Evolutionary conservation across 306 rosid species (phyloP).

Genomic region (Vigna angularis): DNA sequence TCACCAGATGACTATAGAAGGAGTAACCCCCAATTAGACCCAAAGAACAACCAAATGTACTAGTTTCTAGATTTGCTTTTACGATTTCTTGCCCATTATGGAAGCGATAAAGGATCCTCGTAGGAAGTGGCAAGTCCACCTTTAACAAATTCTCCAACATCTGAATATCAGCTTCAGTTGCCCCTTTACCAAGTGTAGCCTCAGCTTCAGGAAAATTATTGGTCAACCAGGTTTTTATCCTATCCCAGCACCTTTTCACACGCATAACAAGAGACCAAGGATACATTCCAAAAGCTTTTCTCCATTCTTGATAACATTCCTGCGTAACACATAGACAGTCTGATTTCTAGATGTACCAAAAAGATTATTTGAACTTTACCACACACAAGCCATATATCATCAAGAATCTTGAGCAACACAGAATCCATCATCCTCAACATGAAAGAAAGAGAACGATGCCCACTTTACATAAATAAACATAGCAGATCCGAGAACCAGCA

Average conservation of each 20-base stretch:
- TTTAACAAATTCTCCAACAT: conserved; percentile 59
- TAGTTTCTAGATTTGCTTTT: conserved; percentile 26
- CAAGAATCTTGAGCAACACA: background rate
- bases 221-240: conserved; percentile 61
- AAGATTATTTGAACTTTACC: background rate
- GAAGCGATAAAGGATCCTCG: conserved; percentile 82
- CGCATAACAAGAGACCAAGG: conserved; percentile 92
- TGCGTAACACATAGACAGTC: conserved; percentile 37
- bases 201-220: conserved; percentile 70
- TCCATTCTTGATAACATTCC: conserved; percentile 74
- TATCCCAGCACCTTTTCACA: conserved; percentile 80
- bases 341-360: conserved; percentile 25
- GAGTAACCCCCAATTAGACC: conserved; percentile 93
- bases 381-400: conserved; percentile 10
- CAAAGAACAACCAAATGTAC: conserved; percentile 52
- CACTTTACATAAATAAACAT: background rate
- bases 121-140: conserved; percentile 82
- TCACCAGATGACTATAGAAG: conserved; percentile 62
- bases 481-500: conserved; percentile 7
- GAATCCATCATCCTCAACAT: conserved; percentile 14
- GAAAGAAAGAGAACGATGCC: conserved; percentile 4
- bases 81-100: conserved; percentile 77
- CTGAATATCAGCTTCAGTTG: conserved; percentile 72
- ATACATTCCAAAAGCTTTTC: conserved; percentile 71
- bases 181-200: conserved; percentile 76